Evolutionary conservation across 192 early-diverging fungal genomes (phyloP).

Genomic region (Entophlyctis helioformis): DNA sequence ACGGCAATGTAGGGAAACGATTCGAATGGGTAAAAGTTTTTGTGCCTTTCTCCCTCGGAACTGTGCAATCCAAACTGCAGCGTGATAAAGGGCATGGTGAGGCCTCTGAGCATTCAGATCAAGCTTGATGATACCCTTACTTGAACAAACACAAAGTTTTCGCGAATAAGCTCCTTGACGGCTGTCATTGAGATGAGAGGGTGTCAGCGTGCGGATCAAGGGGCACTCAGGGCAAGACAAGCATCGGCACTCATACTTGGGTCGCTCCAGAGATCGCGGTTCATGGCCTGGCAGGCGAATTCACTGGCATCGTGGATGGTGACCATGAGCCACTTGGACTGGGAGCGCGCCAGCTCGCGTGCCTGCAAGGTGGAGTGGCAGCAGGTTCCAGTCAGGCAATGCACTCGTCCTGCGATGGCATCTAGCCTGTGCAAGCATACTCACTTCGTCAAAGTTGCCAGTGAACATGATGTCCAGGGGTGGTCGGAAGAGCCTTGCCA

Average conservation of each 20-base stretch:
- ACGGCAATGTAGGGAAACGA: constrained; percentile 75
- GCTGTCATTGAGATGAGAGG: constrained; percentile 2
- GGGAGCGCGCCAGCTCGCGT: constrained; percentile 40
- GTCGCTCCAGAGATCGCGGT: constrained; percentile 91
- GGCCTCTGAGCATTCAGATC: background rate
- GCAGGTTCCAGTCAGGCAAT: background rate
- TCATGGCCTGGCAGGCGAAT: constrained; percentile 79
- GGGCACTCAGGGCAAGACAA: background rate
- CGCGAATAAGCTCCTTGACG: constrained; percentile 65
- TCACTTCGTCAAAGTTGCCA: too few relatives aligned
- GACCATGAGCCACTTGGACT: constrained; percentile 73
- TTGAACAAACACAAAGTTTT: constrained; percentile 80
- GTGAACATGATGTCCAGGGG: constrained; percentile 79
- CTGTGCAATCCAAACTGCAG: constrained; percentile 39
- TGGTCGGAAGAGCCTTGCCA: constrained; percentile 68
- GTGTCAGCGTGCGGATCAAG: background rate
- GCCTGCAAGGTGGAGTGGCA: constrained; percentile 27
- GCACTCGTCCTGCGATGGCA: background rate
- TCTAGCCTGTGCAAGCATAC: too few relatives aligned
- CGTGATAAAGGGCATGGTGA: background rate
- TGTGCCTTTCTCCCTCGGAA: constrained; percentile 58
- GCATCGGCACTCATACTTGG: constrained; percentile 6
- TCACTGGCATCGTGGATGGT: constrained; percentile 76
- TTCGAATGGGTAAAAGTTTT: constrained; percentile 57
- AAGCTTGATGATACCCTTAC: constrained; percentile 16